phyloP scores from a whole-genome alignment of 2,329 filamentous ascomycete genomes.

The Colletotrichum echinochloae region DNA sequence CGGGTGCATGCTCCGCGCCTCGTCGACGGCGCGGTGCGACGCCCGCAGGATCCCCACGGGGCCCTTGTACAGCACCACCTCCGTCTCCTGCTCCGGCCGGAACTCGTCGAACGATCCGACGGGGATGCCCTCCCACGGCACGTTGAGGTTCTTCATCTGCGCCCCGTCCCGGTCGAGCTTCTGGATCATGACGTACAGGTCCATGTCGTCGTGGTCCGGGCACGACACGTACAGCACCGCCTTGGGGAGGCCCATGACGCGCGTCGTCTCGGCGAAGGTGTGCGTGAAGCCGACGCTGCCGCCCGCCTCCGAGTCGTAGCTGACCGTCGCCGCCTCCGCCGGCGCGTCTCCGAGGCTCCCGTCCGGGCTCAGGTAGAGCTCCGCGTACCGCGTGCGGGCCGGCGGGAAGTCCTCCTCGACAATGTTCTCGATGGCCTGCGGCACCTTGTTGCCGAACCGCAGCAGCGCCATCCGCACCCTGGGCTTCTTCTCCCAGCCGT shows the following conservation, averaged over 20 bases:
- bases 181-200: slow-evolving; percentile 51
- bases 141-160: slow-evolving; percentile 45
- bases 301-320: slow-evolving; percentile 5
- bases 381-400: slow-evolving; percentile 30
- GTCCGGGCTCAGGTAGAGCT: slow-evolving; percentile 50
- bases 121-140: slow-evolving; percentile 43
- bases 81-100: slow-evolving; percentile 41
- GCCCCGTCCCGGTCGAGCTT: slow-evolving; percentile 39
- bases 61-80: slow-evolving; percentile 46
- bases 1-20: slow-evolving; percentile 44
- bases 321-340: slow-evolving; percentile 50
- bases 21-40: slow-evolving; percentile 44
- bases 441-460: slow-evolving; percentile 43
- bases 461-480: slow-evolving; percentile 55
- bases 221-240: slow-evolving; percentile 60
- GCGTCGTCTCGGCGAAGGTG: slow-evolving; percentile 53
- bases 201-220: slow-evolving; percentile 56
- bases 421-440: slow-evolving; percentile 46
- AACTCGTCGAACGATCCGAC: slow-evolving; percentile 43
- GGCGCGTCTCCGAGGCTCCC: slow-evolving; percentile 51
- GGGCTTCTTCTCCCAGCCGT: slow-evolving; percentile 59
- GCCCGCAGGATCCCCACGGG: slow-evolving; percentile 45
- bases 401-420: slow-evolving; percentile 47
- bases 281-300: slow-evolving; percentile 48
- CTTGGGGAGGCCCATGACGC: slow-evolving; percentile 59